Conservation (phyloP, 2,329 filamentous ascomycete genomes). For the Botryotinia narcissicola region DNA sequence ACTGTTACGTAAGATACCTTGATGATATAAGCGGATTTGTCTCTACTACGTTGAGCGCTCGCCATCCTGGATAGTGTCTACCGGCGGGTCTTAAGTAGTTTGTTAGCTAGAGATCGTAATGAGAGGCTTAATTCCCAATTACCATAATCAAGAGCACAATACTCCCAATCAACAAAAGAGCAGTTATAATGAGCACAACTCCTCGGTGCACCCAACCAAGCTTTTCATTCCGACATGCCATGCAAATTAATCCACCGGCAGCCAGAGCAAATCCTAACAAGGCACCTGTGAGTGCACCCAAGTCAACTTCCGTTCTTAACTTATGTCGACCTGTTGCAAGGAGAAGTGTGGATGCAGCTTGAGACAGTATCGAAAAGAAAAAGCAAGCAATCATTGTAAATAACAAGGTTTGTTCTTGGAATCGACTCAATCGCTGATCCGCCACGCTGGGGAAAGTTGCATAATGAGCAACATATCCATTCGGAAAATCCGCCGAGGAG, state of each 20-base stretch:
- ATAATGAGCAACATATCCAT: conserved; percentile 55
- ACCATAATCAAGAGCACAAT: conserved; percentile 54
- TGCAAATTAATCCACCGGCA: conserved; percentile 58
- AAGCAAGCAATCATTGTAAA: conserved; percentile 55
- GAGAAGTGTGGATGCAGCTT: conserved; percentile 63
- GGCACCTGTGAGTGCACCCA: conserved; percentile 67
- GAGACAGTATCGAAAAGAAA: conserved; percentile 58
- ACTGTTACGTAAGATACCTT: not conserved
- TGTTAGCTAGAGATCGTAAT: not conserved
- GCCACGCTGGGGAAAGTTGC: conserved; percentile 51
- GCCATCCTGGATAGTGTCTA: not conserved
- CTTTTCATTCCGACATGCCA: conserved; percentile 51
- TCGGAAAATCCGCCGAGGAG: conserved; percentile 47
- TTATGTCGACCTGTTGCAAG: conserved; percentile 66
- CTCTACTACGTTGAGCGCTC: not conserved
- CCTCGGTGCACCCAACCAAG: conserved; percentile 46
- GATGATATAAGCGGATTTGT: not conserved
- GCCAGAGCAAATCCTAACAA: conserved; percentile 64
- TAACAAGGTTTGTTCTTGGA: conserved; percentile 56
- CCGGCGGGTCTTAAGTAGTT: not conserved
- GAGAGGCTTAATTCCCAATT: conserved; percentile 39
- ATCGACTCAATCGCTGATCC: conserved; percentile 50
- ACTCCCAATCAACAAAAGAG: conserved; percentile 48
- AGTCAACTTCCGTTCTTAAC: conserved; percentile 69
- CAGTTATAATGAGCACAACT: conserved; percentile 46